Evolutionary conservation across 2,329 filamentous ascomycete species (phyloP).

Genomic region (Phoma sp.): DNA sequence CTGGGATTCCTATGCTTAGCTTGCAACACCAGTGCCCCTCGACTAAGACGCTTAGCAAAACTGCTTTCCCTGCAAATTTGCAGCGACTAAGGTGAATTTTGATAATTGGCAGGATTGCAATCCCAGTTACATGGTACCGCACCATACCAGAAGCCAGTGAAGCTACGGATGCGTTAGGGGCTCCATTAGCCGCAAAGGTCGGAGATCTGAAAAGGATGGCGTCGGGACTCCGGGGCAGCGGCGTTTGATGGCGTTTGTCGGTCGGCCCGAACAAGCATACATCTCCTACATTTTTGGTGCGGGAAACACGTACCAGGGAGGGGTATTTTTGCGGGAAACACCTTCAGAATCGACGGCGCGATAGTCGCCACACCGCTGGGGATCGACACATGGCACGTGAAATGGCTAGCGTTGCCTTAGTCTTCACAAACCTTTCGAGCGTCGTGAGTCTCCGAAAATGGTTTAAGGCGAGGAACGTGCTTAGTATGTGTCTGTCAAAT

Average conservation of each 20-base stretch:
- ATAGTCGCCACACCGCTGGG: slow-evolving; percentile 22
- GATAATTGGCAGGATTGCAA: neutral
- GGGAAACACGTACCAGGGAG: slow-evolving; percentile 5
- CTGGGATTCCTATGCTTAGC: slow-evolving; percentile 1
- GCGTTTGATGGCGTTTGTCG: slow-evolving; percentile 2
- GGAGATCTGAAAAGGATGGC: slow-evolving; percentile 3
- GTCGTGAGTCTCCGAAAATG: neutral
- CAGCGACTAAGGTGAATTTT: neutral
- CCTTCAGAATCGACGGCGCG: slow-evolving; percentile 3
- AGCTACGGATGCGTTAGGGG: neutral
- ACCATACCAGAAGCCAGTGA: neutral
- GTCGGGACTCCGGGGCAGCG: slow-evolving; percentile 6
- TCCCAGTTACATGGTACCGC: slow-evolving; percentile 8
- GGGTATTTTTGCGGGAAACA: slow-evolving; percentile 16
- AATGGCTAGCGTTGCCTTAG: neutral
- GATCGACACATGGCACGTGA: slow-evolving; percentile 15
- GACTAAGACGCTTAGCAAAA: neutral
- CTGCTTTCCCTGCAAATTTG: neutral
- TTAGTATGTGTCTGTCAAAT: slow-evolving; percentile 1
- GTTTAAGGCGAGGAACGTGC: slow-evolving; percentile 6
- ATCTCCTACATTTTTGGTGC: no score
- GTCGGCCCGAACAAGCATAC: slow-evolving; percentile 17
- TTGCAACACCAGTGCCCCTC: neutral
- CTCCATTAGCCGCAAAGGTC: slow-evolving; percentile 7
- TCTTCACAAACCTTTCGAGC: slow-evolving; percentile 4